These are phyloP conservation scores for Climacium dendroides DNA, from an alignment of 225 moss, liverwort and hornwort species.

Conservation along the genomic window DNA sequence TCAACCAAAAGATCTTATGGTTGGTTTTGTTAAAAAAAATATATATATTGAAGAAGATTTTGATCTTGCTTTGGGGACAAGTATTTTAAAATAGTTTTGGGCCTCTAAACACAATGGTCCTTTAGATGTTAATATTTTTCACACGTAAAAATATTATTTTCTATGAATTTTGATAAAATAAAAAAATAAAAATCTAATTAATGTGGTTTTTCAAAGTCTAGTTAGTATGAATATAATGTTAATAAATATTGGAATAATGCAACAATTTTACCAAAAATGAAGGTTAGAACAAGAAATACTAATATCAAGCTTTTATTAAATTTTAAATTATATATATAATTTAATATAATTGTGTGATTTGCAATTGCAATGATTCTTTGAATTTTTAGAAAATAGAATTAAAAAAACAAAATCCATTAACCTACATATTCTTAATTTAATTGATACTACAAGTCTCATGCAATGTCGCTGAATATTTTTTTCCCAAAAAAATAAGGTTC, in stretches of 20 bases:
- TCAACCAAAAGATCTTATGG: no score
- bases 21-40: no score
- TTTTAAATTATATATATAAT: neutral
- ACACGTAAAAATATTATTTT: neutral
- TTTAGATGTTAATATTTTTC: no score
- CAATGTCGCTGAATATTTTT: no score
- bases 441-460: no score
- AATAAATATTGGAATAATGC: neutral
- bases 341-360: no score
- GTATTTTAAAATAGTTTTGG: no score
- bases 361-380: neutral
- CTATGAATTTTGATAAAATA: neutral
- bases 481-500: neutral
- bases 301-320: accelerated
- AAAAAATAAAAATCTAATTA: neutral
- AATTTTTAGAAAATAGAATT: neutral
- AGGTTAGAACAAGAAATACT: neutral
- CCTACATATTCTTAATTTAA: neutral
- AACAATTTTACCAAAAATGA: neutral
- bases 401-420: neutral
- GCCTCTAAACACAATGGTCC: no score
- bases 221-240: neutral
- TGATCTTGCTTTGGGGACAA: no score
- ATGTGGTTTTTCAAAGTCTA: accelerated
- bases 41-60: no score